Conservation (phyloP, 2,329 filamentous ascomycete species). For the Aspergillus sp. region DNA sequence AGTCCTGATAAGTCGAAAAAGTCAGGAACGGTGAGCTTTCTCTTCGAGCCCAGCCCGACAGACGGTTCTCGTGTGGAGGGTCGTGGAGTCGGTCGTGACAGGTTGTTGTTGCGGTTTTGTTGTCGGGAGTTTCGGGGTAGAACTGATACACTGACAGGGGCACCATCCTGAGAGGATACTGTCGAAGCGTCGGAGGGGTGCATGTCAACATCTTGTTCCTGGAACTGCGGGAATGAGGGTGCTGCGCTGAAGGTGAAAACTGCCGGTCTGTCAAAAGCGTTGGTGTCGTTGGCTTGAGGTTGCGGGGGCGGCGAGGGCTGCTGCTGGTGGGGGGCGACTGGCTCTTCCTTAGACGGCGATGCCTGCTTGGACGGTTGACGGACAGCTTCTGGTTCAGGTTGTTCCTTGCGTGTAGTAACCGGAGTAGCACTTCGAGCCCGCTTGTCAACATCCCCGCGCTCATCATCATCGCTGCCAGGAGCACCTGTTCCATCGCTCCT, state of each 20-base stretch:
- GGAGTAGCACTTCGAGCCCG: conserved; percentile 34
- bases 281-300: conserved; percentile 19
- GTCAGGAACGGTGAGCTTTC: conserved; percentile 43
- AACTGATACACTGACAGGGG: conserved; percentile 40
- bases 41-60: conserved; percentile 41
- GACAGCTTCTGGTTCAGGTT: conserved; percentile 19
- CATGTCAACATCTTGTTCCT: conserved; percentile 40
- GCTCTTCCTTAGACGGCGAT: conserved; percentile 23
- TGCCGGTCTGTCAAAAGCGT: conserved; percentile 23
- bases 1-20: conserved; percentile 47
- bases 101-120: conserved; percentile 34
- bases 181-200: conserved; percentile 33
- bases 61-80: conserved; percentile 34
- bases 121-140: conserved; percentile 37
- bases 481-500: conserved; percentile 39
- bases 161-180: conserved; percentile 23
- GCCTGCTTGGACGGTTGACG: conserved; percentile 25
- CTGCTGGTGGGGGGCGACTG: conserved; percentile 16
- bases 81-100: conserved; percentile 32
- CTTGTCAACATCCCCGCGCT: conserved; percentile 34
- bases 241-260: conserved; percentile 42
- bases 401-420: conserved; percentile 26
- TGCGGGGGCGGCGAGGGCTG: conserved; percentile 11
- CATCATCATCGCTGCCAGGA: conserved; percentile 41
- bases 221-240: conserved; percentile 31